phyloP scores from a whole-genome alignment of 306 rosid genomes.

The Dalbergia cochinchinensis region DNA sequence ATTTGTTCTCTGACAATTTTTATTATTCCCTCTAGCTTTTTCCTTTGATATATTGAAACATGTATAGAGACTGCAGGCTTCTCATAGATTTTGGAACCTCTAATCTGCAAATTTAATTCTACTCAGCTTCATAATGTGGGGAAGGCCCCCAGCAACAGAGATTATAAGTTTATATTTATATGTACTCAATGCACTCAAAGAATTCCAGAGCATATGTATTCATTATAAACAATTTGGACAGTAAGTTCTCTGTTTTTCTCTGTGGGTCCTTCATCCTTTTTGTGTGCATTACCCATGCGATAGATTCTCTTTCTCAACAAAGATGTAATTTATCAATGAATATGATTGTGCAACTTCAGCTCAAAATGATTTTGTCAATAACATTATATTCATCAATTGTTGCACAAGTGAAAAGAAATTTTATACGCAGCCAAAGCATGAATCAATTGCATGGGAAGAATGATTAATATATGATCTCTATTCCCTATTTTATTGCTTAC shows the following conservation, averaged over 20 bases:
- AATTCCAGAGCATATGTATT: background rate
- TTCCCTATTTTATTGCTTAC: background rate
- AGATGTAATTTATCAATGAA: constrained; percentile 4
- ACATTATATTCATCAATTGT: constrained; percentile 1
- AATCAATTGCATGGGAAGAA: background rate
- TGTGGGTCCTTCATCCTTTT: background rate
- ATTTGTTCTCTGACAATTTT: background rate
- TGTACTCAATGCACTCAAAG: background rate
- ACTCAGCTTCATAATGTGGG: too few relatives aligned
- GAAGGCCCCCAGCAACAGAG: too few relatives aligned
- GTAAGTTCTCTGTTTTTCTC: background rate
- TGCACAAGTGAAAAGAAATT: background rate
- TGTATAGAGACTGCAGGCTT: too few relatives aligned
- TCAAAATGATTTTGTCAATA: background rate
- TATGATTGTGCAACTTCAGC: background rate
- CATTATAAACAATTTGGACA: background rate
- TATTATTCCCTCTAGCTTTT: background rate
- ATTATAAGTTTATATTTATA: too few relatives aligned
- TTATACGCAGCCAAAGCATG: background rate
- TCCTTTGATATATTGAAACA: background rate
- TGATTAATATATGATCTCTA: background rate
- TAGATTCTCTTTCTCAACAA: background rate
- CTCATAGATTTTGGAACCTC: too few relatives aligned
- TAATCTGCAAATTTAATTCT: too few relatives aligned
- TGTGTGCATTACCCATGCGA: background rate